Conservation (phyloP, 1,284 basidiomycete species). For the Dichomitus squalens region DNA sequence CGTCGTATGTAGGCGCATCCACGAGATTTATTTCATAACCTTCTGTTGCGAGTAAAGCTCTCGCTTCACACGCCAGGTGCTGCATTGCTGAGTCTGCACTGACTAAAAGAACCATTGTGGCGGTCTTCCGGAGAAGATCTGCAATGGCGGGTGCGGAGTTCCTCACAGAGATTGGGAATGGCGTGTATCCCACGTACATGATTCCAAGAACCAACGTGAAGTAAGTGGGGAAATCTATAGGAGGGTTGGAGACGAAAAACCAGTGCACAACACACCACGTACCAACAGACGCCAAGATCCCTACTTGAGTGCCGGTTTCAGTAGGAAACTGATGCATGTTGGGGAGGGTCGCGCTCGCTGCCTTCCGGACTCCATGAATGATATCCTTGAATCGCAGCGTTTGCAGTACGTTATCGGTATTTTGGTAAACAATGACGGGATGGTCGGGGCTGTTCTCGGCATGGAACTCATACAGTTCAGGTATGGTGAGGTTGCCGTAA, state of each 20-base stretch:
- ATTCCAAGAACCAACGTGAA: constrained; percentile 31
- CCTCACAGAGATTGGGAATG: constrained; percentile 42
- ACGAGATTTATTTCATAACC: constrained; percentile 13
- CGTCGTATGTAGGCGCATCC: constrained; percentile 25
- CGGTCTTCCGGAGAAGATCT: constrained; percentile 37
- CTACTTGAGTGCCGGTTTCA: too few species aligned
- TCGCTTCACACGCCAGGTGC: constrained; percentile 14
- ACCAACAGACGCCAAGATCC: too few species aligned
- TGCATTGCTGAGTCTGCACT: constrained; percentile 24
- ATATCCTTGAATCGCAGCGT: constrained; percentile 34
- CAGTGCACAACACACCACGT: too few species aligned
- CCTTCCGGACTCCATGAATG: constrained; percentile 21
- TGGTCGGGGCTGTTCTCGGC: constrained; percentile 35
- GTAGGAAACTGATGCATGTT: too few species aligned
- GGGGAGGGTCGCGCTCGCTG: too few species aligned
- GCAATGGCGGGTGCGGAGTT: constrained; percentile 41
- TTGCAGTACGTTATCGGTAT: constrained; percentile 21
- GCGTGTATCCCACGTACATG: constrained; percentile 26
- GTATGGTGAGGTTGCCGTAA: constrained; percentile 38
- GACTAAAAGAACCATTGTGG: constrained; percentile 32
- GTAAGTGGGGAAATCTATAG: constrained; percentile 38
- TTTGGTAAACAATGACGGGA: constrained; percentile 36
- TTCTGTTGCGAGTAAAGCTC: constrained; percentile 12
- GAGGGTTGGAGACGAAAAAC: too few species aligned
- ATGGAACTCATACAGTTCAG: constrained; percentile 41